Percentiles rank a stretch among this genome's conserved stretches.
Conservation (phyloP, 176 grass and related monocot species). For the Carex cristatella region DNA sequence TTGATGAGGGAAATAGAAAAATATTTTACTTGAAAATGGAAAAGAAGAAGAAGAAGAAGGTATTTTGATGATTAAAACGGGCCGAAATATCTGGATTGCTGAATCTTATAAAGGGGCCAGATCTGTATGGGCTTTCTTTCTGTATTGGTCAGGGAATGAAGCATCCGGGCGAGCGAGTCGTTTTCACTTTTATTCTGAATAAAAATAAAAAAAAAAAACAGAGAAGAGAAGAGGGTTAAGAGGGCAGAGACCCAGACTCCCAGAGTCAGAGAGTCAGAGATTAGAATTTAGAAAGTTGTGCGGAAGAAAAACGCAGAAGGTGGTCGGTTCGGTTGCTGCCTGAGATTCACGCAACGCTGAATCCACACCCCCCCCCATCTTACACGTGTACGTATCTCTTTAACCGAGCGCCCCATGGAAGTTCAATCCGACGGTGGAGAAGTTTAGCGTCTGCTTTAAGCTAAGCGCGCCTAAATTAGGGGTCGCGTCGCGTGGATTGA, state of each 20-base stretch:
- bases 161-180: background rate
- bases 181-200: background rate
- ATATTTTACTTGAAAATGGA: too few species aligned
- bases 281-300: background rate
- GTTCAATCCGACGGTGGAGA: slow-evolving; percentile 10
- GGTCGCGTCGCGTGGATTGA: slow-evolving; percentile 1
- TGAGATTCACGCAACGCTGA: slow-evolving; percentile 21
- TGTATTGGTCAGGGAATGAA: background rate
- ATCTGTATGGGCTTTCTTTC: background rate
- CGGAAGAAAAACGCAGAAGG: slow-evolving; percentile 13
- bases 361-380: background rate
- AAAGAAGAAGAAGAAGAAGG: too few species aligned
- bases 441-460: slow-evolving; percentile 17
- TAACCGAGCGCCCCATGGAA: background rate
- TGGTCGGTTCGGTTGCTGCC: background rate
- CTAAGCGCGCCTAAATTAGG: background rate
- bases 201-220: too few species aligned
- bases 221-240: background rate
- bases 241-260: background rate
- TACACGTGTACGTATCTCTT: slow-evolving; percentile 8
- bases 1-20: too few species aligned
- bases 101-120: background rate
- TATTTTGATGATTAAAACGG: too few species aligned
- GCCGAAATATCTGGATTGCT: too few species aligned
- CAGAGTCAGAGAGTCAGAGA: too few species aligned